Percentiles rank a stretch among this genome's conserved stretches.
phyloP scores from a whole-genome alignment of 2,329 filamentous ascomycete species.

The Epichloe brachyelytri region DNA sequence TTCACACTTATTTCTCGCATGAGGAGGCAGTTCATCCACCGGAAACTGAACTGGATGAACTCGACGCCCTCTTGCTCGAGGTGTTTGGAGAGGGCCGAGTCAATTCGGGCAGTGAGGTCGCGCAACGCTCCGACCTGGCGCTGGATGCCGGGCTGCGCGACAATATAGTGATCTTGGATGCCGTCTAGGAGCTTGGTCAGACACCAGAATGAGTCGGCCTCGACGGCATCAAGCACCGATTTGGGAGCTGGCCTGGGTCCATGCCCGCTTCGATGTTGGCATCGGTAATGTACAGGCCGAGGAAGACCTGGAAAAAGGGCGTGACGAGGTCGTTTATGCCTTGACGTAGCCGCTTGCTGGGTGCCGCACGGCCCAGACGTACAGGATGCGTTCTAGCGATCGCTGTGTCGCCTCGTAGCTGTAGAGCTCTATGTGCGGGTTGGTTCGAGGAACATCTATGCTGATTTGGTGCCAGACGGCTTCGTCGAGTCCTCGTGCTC shows the following conservation, averaged over 20 bases:
- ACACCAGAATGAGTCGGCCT: slow-evolving; percentile 98
- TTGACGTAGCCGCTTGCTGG: slow-evolving; percentile 97
- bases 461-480: slow-evolving; percentile 99
- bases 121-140: slow-evolving; percentile 79
- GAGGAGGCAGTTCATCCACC: slow-evolving; percentile 98
- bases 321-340: slow-evolving; percentile 97
- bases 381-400: slow-evolving; percentile 86
- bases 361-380: slow-evolving; percentile 95
- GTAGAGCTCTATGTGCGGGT: slow-evolving; percentile 90
- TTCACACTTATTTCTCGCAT: slow-evolving; percentile 96
- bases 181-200: slow-evolving; percentile 95
- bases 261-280: slow-evolving; percentile 84
- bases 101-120: slow-evolving; percentile 84
- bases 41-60: slow-evolving; percentile 98
- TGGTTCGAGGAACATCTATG: slow-evolving; percentile 92
- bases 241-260: slow-evolving; percentile 88
- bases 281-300: slow-evolving; percentile 91
- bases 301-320: slow-evolving; percentile 95
- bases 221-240: slow-evolving; percentile 86
- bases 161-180: slow-evolving; percentile 98
- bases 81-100: slow-evolving; percentile 71
- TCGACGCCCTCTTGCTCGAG: slow-evolving; percentile 85
- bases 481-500: slow-evolving; percentile 67
- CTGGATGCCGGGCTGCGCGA: slow-evolving; percentile 92
- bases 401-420: slow-evolving; percentile 91